Percentiles rank a stretch among this genome's conserved stretches.
Conservation (phyloP, 2,329 filamentous ascomycete genomes). For the Endoconidiophora polonica region DNA sequence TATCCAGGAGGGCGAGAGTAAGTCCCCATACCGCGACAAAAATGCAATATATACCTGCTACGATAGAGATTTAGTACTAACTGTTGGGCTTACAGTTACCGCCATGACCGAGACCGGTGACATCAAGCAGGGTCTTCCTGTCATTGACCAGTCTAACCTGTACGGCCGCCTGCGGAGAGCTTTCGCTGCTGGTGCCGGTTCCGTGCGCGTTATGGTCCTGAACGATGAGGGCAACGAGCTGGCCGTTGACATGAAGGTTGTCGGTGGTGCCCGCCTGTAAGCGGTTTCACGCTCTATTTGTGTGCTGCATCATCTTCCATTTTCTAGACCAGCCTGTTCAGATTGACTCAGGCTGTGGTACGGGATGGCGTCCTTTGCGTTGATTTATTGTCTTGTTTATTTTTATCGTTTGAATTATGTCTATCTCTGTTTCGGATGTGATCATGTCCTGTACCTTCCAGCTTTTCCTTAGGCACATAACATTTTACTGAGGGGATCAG, state of each 20-base stretch:
- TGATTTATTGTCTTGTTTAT: not conserved
- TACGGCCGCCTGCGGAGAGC: conserved; percentile 63
- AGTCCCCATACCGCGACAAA: conserved; percentile 9
- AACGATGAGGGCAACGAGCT: conserved; percentile 86
- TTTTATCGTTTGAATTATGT: not conserved
- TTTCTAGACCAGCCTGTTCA: no score
- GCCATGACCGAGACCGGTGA: conserved; percentile 99
- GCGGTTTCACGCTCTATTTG: conserved; percentile 3
- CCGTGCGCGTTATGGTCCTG: conserved; percentile 88
- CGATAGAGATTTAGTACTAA: conserved; percentile 12
- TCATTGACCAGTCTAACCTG: conserved; percentile 89
- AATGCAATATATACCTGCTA: conserved; percentile 4
- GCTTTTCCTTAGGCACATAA: no score
- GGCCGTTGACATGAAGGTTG: conserved; percentile 96
- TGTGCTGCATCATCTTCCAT: no score
- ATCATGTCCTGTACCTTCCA: no score
- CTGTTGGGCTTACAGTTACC: conserved; percentile 36
- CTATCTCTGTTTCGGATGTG: no score
- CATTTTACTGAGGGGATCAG: no score
- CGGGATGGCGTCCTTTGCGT: no score
- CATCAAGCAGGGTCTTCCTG: conserved; percentile 86
- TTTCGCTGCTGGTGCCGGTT: conserved; percentile 84
- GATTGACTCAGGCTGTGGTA: no score
- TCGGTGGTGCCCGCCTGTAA: conserved; percentile 62
- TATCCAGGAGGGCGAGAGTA: conserved; percentile 57